phyloP scores from a whole-genome alignment of 257 asterid genomes.

The Capsicum baccatum region DNA sequence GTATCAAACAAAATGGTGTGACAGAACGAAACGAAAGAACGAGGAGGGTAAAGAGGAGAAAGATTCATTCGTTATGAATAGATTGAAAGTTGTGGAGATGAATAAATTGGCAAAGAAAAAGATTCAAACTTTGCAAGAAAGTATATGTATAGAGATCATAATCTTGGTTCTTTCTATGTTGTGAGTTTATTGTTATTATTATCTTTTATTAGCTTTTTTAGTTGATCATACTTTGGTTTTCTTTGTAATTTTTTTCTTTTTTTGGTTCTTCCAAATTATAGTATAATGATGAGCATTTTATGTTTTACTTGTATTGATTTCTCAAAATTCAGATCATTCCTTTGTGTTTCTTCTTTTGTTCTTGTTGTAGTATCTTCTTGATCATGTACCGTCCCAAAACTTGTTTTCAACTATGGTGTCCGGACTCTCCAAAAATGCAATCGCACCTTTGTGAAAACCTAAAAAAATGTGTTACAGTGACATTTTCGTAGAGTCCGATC shows the following conservation, averaged over 20 bases:
- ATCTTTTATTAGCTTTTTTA: slow-evolving; percentile 9
- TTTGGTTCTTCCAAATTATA: slow-evolving; percentile 33
- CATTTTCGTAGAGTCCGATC: no score
- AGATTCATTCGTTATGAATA: slow-evolving; percentile 37
- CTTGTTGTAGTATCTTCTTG: background rate
- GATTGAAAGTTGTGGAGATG: slow-evolving; percentile 51
- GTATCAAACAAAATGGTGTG: background rate
- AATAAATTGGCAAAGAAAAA: slow-evolving; percentile 50
- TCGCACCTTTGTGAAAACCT: no score
- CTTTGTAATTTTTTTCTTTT: background rate
- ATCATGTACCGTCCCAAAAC: background rate
- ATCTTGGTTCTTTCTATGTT: slow-evolving; percentile 50
- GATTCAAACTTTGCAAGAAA: slow-evolving; percentile 44
- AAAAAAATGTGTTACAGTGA: no score
- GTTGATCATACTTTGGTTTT: slow-evolving; percentile 37
- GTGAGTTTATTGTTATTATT: slow-evolving; percentile 38
- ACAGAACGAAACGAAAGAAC: slow-evolving; percentile 6
- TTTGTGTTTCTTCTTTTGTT: background rate
- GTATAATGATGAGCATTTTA: slow-evolving; percentile 41
- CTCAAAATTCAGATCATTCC: slow-evolving; percentile 36
- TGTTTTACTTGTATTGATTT: slow-evolving; percentile 31
- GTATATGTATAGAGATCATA: slow-evolving; percentile 58
- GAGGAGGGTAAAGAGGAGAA: slow-evolving; percentile 40
- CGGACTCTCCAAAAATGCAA: no score
- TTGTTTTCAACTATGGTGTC: no score